These are phyloP conservation scores for Xylaria polymorpha DNA, from an alignment of 2,329 filamentous ascomycete species.

Conservation along the genomic window DNA sequence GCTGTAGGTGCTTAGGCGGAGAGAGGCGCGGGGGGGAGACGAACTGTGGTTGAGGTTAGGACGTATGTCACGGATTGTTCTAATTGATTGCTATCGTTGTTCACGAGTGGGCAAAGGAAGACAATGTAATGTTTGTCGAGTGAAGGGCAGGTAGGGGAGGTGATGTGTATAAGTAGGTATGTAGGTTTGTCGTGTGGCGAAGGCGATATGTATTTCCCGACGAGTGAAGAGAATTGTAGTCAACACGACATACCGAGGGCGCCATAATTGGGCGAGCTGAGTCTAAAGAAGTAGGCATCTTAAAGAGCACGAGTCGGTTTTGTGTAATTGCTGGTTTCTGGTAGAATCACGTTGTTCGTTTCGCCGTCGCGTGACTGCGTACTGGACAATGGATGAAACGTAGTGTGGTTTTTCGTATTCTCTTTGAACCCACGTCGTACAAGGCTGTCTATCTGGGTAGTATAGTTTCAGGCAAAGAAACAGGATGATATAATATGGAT, in stretches of 20 bases:
- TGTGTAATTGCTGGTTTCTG: not conserved
- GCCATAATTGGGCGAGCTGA: conserved; percentile 72
- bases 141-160: not conserved
- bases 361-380: conserved; percentile 22
- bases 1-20: conserved; percentile 71
- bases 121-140: not conserved
- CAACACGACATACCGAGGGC: conserved; percentile 64
- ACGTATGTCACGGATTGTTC: not conserved
- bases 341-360: conserved; percentile 10
- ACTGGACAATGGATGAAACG: conserved; percentile 15
- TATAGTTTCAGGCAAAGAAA: not conserved
- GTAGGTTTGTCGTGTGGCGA: not conserved
- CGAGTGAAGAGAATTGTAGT: not conserved
- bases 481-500: not conserved
- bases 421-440: conserved; percentile 4
- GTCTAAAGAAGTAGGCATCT: conserved; percentile 69
- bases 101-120: not conserved
- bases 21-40: conserved; percentile 62
- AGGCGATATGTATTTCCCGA: not conserved
- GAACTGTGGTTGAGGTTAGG: conserved; percentile 39
- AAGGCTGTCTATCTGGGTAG: not conserved
- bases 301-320: conserved; percentile 14
- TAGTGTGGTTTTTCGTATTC: not conserved
- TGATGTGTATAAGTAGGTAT: not conserved
- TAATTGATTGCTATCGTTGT: not conserved